Evolutionary conservation across 345 rosid species (phyloP).

Genomic region (Camelina hispida): DNA sequence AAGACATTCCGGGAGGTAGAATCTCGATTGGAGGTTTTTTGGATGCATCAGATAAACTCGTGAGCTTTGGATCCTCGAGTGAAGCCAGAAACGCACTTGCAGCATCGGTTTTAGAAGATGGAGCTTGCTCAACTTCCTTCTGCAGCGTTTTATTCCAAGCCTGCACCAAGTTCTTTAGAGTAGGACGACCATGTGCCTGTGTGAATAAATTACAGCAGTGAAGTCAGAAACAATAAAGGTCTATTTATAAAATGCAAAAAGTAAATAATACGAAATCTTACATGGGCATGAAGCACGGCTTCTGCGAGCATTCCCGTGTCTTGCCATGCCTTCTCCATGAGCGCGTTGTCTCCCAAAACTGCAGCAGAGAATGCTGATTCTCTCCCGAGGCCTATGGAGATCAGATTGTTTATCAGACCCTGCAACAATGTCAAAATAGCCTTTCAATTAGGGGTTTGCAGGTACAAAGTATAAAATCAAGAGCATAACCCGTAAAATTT

Average conservation of each 20-base stretch:
- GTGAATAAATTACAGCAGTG: slow-evolving; percentile 28
- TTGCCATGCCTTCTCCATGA: slow-evolving; percentile 99
- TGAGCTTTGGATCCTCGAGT: slow-evolving; percentile 84
- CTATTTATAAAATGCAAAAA: background rate
- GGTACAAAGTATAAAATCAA: background rate
- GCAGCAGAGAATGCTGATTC: slow-evolving; percentile 98
- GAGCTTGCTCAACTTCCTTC: slow-evolving; percentile 80
- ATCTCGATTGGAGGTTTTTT: slow-evolving; percentile 88
- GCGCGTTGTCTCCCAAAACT: slow-evolving; percentile 91
- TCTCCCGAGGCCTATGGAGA: slow-evolving; percentile 88
- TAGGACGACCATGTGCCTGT: slow-evolving; percentile 97
- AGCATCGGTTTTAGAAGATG: slow-evolving; percentile 84
- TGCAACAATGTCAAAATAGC: slow-evolving; percentile 44
- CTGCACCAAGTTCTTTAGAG: slow-evolving; percentile 84
- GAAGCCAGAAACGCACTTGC: slow-evolving; percentile 92
- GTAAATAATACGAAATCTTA: slow-evolving; percentile 44
- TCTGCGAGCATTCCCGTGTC: slow-evolving; percentile 99
- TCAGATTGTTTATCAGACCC: slow-evolving; percentile 86
- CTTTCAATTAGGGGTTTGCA: slow-evolving; percentile 7
- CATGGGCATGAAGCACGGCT: slow-evolving; percentile 99
- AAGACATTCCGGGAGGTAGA: slow-evolving; percentile 93
- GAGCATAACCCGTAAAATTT: background rate
- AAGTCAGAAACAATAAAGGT: slow-evolving; percentile 16
- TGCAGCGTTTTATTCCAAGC: slow-evolving; percentile 90
- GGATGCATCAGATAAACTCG: slow-evolving; percentile 84